Evolutionary conservation across 257 asterid species (phyloP).

Genomic region (Scutellaria baicalensis): DNA sequence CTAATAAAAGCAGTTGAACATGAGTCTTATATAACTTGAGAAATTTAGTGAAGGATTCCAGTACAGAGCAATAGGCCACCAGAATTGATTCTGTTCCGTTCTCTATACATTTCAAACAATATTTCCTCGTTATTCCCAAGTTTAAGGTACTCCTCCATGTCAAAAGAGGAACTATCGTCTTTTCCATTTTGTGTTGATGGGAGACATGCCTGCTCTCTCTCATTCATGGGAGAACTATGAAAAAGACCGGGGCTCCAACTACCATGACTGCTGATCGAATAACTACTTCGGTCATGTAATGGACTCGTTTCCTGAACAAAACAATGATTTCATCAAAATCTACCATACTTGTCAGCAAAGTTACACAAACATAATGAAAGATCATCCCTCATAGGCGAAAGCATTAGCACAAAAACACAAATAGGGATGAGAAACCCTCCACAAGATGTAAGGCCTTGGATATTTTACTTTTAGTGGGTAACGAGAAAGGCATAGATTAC

Average conservation of each 20-base stretch:
- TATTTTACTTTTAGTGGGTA: background rate
- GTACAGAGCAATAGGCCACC: conserved; percentile 67
- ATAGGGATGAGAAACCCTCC: background rate
- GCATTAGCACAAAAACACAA: background rate
- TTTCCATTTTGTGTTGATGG: conserved; percentile 4
- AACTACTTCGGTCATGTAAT: conserved; percentile 25
- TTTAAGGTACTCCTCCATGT: conserved; percentile 50
- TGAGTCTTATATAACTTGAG: background rate
- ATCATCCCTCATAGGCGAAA: background rate
- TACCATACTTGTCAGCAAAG: background rate
- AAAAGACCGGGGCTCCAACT: conserved; percentile 53
- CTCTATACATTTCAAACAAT: conserved; percentile 55
- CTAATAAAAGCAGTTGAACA: background rate
- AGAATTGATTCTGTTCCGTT: conserved; percentile 48
- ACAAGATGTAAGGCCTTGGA: background rate
- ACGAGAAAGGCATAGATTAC: background rate
- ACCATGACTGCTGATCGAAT: conserved; percentile 59
- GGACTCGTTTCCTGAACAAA: conserved; percentile 28
- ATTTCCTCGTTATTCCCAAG: conserved; percentile 40
- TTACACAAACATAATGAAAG: background rate
- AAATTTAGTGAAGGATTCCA: conserved; percentile 22
- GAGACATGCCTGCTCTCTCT: conserved; percentile 12
- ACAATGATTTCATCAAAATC: background rate
- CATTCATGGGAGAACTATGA: conserved; percentile 3
- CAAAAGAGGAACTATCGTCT: conserved; percentile 26